Base-by-base conservation (phyloP, 176 grass and related monocot genomes). In the Pontederia crassipes region DNA sequence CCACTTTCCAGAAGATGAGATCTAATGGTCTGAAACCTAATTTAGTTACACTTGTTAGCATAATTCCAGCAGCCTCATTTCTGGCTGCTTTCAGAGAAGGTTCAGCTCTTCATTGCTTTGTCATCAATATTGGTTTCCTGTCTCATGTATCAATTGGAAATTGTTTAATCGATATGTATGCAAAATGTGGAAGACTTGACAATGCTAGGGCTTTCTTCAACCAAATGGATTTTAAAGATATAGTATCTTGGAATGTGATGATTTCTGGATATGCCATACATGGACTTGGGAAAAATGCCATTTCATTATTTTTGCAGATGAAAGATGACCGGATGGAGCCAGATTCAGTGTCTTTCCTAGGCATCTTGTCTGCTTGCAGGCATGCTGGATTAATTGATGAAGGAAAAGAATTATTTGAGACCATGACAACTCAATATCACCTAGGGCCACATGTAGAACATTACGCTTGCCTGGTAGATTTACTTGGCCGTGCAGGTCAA, bases 381-480 rank as follows among this genome's bases (percentile, higher is more conserved):
- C 91, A 95, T 72, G 83, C 68, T 27, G 86, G 91, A 32, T 68
- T 90, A 48, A 80, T 95, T 82, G 64, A 74, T 12, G 80, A 87
- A 82, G 91, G 83, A 17, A 63, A 28, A 40, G 52, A 32, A 45
- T 61, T 77, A n/a, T 95, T 95, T 75, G 53, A 18, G 46, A 81
- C 75, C 4, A 90, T 90, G 71, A 74, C 52, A 63, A 62, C 75
- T 11, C 57, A 82, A 72, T 67, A 82, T 15, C 49, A 46, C 9
- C 63, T 86, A 17, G 60, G 12, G 62, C 86, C 86, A 60, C 70
- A 85, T 53, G 24, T 90, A 0, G 80, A 90, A 29, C 91, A 95
- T 59, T 90, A 82, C 73, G 85, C 91, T 49, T 90, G 86, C 72
- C 84, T 95, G 91, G 86, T 90, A 35, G 91, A 95, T 61, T 80